phyloP scores from a whole-genome alignment of 352 stramenopile species.

The Pythium rishiriense region DNA sequence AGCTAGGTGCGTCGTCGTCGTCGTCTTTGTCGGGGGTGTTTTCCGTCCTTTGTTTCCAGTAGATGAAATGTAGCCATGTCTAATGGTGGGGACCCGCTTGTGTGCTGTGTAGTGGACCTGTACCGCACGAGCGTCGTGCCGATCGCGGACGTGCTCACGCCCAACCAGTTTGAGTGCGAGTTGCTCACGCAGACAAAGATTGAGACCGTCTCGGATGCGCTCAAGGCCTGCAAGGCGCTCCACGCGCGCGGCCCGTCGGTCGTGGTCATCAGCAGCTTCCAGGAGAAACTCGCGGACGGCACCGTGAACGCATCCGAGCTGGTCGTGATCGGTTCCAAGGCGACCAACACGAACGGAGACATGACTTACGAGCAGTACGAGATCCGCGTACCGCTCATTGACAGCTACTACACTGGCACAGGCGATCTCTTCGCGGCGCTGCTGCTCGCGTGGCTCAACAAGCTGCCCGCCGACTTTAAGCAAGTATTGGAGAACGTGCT shows the following conservation, averaged over 20 bases:
- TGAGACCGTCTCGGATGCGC: constrained; percentile 58
- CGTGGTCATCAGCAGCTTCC: constrained; percentile 84
- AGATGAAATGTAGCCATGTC: constrained; percentile 1
- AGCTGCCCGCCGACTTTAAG: constrained; percentile 62
- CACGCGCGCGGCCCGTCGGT: constrained; percentile 70
- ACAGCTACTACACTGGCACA: constrained; percentile 85
- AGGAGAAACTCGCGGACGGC: constrained; percentile 35
- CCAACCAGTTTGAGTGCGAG: constrained; percentile 88
- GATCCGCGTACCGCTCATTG: constrained; percentile 73
- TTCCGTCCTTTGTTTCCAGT: no score
- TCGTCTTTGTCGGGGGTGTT: not conserved
- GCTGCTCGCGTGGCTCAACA: constrained; percentile 79
- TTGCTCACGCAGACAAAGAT: constrained; percentile 74
- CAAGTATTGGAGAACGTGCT: constrained; percentile 72
- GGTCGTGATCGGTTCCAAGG: constrained; percentile 69
- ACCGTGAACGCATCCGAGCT: constrained; percentile 37
- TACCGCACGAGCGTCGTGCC: constrained; percentile 78
- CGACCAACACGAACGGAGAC: constrained; percentile 1
- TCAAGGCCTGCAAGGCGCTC: constrained; percentile 72
- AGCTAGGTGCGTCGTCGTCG: constrained; percentile 51
- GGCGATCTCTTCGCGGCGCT: constrained; percentile 82
- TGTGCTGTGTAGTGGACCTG: constrained; percentile 55
- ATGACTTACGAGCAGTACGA: constrained; percentile 70
- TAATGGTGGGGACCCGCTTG: not conserved
- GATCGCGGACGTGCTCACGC: constrained; percentile 82